Evolutionary conservation across 164 flowering plant genomes (phyloP), one percentile per base, ranked within the genome.

Genomic region (Berberis vulgaris): DNA sequence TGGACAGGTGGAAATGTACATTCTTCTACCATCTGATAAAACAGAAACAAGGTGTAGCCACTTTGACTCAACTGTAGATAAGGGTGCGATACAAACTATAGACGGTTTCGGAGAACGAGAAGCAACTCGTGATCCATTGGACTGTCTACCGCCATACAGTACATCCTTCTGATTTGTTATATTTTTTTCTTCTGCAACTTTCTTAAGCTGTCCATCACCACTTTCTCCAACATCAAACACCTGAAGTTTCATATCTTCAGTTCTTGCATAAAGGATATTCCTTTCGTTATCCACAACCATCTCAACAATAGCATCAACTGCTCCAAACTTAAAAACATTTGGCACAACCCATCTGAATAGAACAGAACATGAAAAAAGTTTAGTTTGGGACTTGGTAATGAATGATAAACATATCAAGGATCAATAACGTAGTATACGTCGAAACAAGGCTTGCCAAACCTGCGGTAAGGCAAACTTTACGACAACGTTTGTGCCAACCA

Each of bases 11-110:
- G 97, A 82, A 56, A 91, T 83, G 69, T 87, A 95, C 96, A 95
- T 81, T 67, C 99, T 86, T 72, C 88, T 88, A 3, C 99, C 99
- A 82, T 94, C 99, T 49, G 99, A 95, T 68, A 95, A 74, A 75
- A 89, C 82, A 67, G 88, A 91, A 78, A 89, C 94, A 65, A 95
- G 96, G 69, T 95, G 97, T 61, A 95, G 78, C 82, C 85, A 79
- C 76, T 89, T 94, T 49, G 99, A 94, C 72, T 94, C 99, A 62
- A 86, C 68, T 1, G 81, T 78, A 65, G 97, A 89, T 66, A 95
- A 68, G 69, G 97, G 97, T 54, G 96, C 82, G 54, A 95, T 82
- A 69, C 79, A 69, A 71, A 88, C 87, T 65, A 95, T 87, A 43
- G 96, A 84, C 68, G 89, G 74, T 71, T 85, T 91, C 52, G 79